Conservation (phyloP, 2,329 filamentous ascomycete genomes). For the Colletotrichum salicis region DNA sequence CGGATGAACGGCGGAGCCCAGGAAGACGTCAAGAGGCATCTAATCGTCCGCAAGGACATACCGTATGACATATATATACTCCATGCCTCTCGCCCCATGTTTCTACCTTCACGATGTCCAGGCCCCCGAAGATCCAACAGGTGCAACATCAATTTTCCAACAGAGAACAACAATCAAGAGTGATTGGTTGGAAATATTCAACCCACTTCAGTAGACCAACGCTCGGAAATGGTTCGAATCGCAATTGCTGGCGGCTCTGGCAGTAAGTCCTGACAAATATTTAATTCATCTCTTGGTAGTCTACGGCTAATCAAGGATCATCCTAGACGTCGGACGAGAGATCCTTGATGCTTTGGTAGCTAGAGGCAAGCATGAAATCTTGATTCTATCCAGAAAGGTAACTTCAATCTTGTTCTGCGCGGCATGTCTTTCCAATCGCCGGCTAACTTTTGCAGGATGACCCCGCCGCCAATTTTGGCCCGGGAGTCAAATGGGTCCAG, state of each 20-base stretch:
- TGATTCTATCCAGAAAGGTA: conserved; percentile 60
- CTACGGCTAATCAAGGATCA: not conserved
- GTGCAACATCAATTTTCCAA: not conserved
- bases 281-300: accelerated
- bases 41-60: too few relatives aligned
- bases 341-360: conserved; percentile 61
- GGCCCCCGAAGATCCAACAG: not conserved
- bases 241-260: conserved; percentile 40
- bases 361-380: conserved; percentile 62
- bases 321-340: conserved; percentile 62
- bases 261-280: not conserved
- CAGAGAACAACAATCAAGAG: not conserved
- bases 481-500: conserved; percentile 50
- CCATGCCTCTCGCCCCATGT: too few relatives aligned
- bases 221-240: conserved; percentile 38
- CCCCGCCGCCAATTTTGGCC: conserved; percentile 17
- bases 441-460: conserved; percentile 38
- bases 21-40: too few relatives aligned
- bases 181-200: accelerated
- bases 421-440: not conserved
- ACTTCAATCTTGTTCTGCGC: too few relatives aligned
- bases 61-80: too few relatives aligned
- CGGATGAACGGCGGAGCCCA: not conserved
- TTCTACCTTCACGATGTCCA: not conserved
- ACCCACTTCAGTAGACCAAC: not conserved